phyloP scores from a whole-genome alignment of 192 early-diverging fungal species.

The Mortierella hygrophila region DNA sequence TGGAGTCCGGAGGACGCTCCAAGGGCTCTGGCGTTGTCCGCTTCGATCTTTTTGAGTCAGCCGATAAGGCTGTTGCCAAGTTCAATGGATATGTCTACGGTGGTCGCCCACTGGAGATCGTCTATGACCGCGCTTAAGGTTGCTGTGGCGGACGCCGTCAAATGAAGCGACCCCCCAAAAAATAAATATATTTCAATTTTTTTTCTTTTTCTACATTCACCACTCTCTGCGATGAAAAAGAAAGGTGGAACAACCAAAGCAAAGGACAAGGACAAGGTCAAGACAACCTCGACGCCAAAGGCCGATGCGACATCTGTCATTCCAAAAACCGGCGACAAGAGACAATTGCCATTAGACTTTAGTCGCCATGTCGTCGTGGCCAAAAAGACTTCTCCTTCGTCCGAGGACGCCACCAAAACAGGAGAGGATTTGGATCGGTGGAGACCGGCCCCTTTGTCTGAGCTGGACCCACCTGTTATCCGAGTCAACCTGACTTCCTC shows the following conservation, averaged over 20 bases:
- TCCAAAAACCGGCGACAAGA: conserved; percentile 25
- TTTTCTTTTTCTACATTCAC: not conserved
- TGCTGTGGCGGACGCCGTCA: not conserved
- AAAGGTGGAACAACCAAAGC: not conserved
- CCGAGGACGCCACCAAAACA: conserved; percentile 35
- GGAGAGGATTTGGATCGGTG: not conserved
- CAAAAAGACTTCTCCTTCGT: conserved; percentile 19
- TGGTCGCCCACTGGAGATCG: conserved; percentile 12
- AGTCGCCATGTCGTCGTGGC: conserved; percentile 44
- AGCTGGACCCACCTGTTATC: conserved; percentile 31
- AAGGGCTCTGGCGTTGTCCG: conserved; percentile 66
- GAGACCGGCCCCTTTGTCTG: not conserved
- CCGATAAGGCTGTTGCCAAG: conserved; percentile 64
- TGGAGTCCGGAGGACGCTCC: conserved; percentile 58
- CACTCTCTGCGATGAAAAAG: not conserved
- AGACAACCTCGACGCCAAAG: not conserved
- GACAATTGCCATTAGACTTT: conserved; percentile 52
- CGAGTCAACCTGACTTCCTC: conserved; percentile 23
- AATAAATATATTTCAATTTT: not conserved
- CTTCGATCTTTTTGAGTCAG: conserved; percentile 59
- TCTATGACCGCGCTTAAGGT: conserved; percentile 17
- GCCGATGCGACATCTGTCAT: not conserved
- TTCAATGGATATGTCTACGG: conserved; percentile 19
- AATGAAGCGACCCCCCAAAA: not conserved
- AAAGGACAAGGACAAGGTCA: not conserved